Evolutionary conservation across 768 basidiomycete genomes (phyloP).

Genomic region (Cystobasidium tubakii): DNA sequence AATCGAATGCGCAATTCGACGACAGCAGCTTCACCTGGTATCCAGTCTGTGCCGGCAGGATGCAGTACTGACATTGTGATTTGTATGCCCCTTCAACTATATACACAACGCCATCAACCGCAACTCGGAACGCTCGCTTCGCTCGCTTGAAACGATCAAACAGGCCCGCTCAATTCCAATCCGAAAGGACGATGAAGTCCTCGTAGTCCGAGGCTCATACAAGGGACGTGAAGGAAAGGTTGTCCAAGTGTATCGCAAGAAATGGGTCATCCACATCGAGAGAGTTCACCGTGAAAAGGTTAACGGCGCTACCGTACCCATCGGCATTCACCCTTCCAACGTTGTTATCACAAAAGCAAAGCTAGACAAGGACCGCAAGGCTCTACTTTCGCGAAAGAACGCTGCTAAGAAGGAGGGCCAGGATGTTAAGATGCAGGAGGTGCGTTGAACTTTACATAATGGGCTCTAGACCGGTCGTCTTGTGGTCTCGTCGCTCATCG

Average conservation of each 20-base stretch:
- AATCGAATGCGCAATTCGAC: not conserved
- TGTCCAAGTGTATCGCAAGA: constrained; percentile 56
- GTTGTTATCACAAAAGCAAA: constrained; percentile 90
- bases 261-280: constrained; percentile 98
- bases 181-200: constrained; percentile 87
- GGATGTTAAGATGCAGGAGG: constrained; percentile 34
- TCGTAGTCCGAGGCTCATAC: constrained; percentile 94
- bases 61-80: no score
- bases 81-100: no score
- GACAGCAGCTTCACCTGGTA: not conserved
- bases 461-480: no score
- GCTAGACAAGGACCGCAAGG: constrained; percentile 63
- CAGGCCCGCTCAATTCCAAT: constrained; percentile 87
- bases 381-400: constrained; percentile 50
- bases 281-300: constrained; percentile 96
- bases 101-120: no score
- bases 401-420: constrained; percentile 43
- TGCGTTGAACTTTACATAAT: not conserved
- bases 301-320: constrained; percentile 85
- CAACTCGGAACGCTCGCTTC: no score
- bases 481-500: no score
- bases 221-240: constrained; percentile 99
- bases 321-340: constrained; percentile 94
- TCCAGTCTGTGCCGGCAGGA: no score
- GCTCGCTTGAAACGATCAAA: not conserved